Conservation (phyloP, 495 filamentous ascomycete genomes). For the Daldinia bambusicola region DNA sequence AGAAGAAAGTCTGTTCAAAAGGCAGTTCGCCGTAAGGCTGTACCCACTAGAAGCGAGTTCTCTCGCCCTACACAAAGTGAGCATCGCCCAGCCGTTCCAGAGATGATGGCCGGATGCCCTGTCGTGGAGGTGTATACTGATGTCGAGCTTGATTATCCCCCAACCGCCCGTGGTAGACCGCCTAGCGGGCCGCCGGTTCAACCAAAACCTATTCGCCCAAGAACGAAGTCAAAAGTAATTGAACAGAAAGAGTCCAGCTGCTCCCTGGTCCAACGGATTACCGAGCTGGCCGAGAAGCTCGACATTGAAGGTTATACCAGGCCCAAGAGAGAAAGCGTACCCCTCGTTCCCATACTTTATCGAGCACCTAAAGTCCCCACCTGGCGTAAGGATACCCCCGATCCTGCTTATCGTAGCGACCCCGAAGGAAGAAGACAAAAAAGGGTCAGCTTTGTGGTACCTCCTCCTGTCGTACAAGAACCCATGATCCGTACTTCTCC, state of each 20-base stretch:
- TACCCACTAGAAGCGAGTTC: neutral
- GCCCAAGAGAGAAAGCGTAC: neutral
- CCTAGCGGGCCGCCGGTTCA: constrained; percentile 17
- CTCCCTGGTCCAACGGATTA: constrained; percentile 33
- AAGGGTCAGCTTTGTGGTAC: neutral
- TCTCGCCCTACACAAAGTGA: neutral
- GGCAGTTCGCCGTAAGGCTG: constrained; percentile 1
- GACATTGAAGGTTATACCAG: constrained; percentile 11
- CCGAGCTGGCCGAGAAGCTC: constrained; percentile 14
- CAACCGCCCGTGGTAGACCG: constrained; percentile 3
- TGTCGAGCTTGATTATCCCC: neutral
- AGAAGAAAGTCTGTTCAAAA: neutral
- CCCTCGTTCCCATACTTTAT: constrained; percentile 7
- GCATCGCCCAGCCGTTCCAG: neutral
- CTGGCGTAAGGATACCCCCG: constrained; percentile 25
- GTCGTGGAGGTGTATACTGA: constrained; percentile 4
- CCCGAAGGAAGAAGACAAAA: neutral
- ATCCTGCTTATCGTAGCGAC: neutral
- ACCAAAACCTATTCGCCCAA: constrained; percentile 9
- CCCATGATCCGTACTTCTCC: constrained; percentile 8
- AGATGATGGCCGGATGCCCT: neutral
- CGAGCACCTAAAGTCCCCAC: constrained; percentile 21
- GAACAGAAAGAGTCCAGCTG: constrained; percentile 1
- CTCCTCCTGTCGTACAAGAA: neutral
- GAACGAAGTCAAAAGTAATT: neutral